Evolutionary conservation across 2,329 filamentous ascomycete species (phyloP).

Genomic region (Talaromyces atroroseus): DNA sequence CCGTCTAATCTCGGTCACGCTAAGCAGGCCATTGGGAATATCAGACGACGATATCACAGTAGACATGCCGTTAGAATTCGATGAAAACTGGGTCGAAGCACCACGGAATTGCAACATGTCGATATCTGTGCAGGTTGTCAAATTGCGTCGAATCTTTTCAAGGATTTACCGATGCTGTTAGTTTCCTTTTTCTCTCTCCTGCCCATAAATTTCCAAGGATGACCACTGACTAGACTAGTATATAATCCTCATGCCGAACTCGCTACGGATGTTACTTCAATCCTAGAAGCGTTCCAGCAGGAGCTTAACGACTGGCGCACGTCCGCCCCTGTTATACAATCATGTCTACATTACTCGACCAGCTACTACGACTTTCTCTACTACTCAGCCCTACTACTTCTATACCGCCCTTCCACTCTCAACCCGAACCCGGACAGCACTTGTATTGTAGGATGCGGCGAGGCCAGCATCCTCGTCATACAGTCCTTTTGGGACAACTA

Average conservation of each 20-base stretch:
- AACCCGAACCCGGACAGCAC: constrained; percentile 32
- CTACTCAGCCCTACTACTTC: constrained; percentile 33
- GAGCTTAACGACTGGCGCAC: constrained; percentile 37
- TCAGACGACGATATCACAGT: constrained; percentile 40
- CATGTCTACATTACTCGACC: constrained; percentile 35
- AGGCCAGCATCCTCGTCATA: constrained; percentile 35
- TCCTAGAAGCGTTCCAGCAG: constrained; percentile 28
- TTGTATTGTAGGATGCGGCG: constrained; percentile 35
- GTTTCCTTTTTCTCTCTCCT: constrained; percentile 13
- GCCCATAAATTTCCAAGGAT: neutral
- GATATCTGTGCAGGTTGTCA: constrained; percentile 33
- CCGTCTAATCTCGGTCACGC: constrained; percentile 35
- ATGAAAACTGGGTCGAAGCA: constrained; percentile 34
- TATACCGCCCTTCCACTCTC: constrained; percentile 34
- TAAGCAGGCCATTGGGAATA: constrained; percentile 37
- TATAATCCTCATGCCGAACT: constrained; percentile 30
- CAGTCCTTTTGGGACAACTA: constrained; percentile 38
- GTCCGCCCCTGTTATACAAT: constrained; percentile 30
- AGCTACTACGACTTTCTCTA: constrained; percentile 38
- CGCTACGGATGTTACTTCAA: constrained; percentile 22
- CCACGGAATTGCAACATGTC: constrained; percentile 34
- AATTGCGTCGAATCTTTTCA: constrained; percentile 34
- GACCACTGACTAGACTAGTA: constrained; percentile 21
- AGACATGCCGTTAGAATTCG: constrained; percentile 32
- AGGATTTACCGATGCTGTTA: constrained; percentile 35